These are phyloP conservation scores for Alliaria petiolata DNA, from an alignment of 345 rosid genomes.

Conservation along the genomic window DNA sequence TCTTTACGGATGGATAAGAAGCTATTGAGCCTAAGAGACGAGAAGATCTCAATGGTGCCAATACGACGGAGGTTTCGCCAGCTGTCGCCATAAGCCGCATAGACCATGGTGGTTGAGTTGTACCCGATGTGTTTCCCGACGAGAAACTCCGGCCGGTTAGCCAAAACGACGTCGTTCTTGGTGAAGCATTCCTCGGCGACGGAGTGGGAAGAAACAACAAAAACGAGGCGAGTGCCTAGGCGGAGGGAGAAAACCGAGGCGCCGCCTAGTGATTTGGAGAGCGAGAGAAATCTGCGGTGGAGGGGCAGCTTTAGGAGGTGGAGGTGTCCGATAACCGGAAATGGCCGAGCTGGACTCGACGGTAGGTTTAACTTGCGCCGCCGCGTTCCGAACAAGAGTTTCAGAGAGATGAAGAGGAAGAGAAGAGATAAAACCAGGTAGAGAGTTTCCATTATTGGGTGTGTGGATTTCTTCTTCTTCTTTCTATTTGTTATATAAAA, in stretches of 20 bases:
- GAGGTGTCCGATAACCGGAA: conserved; percentile 23
- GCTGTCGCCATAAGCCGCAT: conserved; percentile 39
- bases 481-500: background rate
- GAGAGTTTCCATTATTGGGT: background rate
- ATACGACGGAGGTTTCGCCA: conserved; percentile 61
- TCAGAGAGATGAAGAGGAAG: conserved; percentile 1
- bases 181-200: conserved; percentile 41
- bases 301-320: conserved; percentile 30
- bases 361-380: conserved; percentile 34
- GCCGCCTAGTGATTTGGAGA: conserved; percentile 22
- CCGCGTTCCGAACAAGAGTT: background rate
- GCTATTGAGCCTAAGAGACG: conserved; percentile 34
- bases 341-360: conserved; percentile 32
- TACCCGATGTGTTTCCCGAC: conserved; percentile 32
- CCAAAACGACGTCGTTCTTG: conserved; percentile 41
- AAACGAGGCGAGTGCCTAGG: conserved; percentile 38
- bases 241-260: conserved; percentile 40
- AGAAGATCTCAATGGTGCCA: conserved; percentile 38
- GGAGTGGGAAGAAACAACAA: conserved; percentile 37
- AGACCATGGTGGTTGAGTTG: conserved; percentile 31
- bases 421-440: background rate
- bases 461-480: background rate
- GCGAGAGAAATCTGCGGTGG: conserved; percentile 13
- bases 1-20: conserved; percentile 30
- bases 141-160: conserved; percentile 36